Percentiles rank a stretch among this genome's conserved stretches.
Conservation (phyloP, 2,329 filamentous ascomycete genomes). For the Pestalotiopsis sp. region DNA sequence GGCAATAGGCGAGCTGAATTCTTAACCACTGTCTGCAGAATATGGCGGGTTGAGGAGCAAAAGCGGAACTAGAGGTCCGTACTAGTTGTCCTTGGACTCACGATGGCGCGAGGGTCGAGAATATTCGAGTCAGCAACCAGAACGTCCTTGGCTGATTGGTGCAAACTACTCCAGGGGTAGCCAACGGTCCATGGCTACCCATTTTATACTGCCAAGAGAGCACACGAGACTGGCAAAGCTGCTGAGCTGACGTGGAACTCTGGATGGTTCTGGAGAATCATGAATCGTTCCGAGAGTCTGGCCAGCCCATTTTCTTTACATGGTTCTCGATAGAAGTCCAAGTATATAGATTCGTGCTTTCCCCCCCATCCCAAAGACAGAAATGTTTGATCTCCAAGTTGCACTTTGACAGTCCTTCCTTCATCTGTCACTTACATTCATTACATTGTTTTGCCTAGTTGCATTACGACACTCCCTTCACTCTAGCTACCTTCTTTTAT, state of each 20-base stretch:
- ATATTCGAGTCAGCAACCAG: background rate
- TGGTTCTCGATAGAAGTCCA: background rate
- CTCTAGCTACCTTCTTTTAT: background rate
- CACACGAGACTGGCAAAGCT: background rate
- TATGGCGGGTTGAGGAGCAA: background rate
- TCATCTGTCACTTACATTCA: conserved; percentile 4
- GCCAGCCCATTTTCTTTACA: background rate
- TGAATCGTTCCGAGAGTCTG: background rate
- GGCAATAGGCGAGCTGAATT: background rate
- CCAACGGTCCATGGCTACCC: background rate
- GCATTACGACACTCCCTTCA: background rate
- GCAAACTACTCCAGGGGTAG: background rate
- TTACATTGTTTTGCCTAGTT: background rate
- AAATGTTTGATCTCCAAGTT: background rate
- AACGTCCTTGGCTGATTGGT: background rate
- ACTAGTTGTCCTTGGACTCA: background rate
- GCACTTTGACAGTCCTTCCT: conserved; percentile 4
- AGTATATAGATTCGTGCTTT: background rate
- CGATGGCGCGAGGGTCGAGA: background rate
- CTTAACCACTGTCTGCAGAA: background rate
- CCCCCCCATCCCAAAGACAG: background rate
- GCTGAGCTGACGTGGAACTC: background rate
- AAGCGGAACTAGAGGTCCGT: background rate
- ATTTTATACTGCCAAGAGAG: background rate
- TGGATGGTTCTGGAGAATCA: background rate